Base-by-base conservation (phyloP, 495 filamentous ascomycete species). In the Opeltia flavorubescens region DNA sequence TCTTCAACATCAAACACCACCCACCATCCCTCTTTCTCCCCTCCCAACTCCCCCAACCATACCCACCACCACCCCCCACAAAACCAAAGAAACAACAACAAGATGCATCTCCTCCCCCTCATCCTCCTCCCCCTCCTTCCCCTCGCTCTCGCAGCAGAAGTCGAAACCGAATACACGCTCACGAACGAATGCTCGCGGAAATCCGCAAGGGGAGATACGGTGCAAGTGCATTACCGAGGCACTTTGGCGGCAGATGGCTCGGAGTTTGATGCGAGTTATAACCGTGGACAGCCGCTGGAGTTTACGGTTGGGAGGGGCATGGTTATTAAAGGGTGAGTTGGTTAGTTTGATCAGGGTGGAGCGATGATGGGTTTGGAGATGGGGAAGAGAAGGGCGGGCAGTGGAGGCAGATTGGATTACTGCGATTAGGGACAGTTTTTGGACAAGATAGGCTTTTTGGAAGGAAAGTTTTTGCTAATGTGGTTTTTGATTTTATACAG, bases 211-310 rank as follows among this genome's bases (percentile, higher is more conserved):
- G 87, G 87, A 57, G 87, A 95, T 65, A 77, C 62, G 39, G 81
- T 96, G 54, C 65, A 69, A 29, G 86, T 95, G 49, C 84, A 96
- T 69, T 96, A 96, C 67, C 72, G 76, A 28, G 89, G 89, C 48
- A 91, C 81, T 0, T 72, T 95, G 21, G 70, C 59, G 23, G 44
- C 58, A 18, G 60, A 64, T 45, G 71, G 73, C 42, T 60, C 58
- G n/a, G 56, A 77, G 48, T 79, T 79, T 55, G 75, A 79, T 49
- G 58, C 68, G 23, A 74, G 66, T 54, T 94, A 89, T 64, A 75
- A 86, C 53, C 78, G 87, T 43, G 74, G 76, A 25, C 52, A 63
- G 42, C 89, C 89, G 0, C 78, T 96, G 60, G 71, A 48, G 51
- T 95, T 96, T 64, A 75, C 64, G 49, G 66, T 96, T 12, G 89